Evolutionary conservation across 805 yeast species (phyloP), one percentile per base, ranked within the genome.

Genomic region (Yarrowia sp.): DNA sequence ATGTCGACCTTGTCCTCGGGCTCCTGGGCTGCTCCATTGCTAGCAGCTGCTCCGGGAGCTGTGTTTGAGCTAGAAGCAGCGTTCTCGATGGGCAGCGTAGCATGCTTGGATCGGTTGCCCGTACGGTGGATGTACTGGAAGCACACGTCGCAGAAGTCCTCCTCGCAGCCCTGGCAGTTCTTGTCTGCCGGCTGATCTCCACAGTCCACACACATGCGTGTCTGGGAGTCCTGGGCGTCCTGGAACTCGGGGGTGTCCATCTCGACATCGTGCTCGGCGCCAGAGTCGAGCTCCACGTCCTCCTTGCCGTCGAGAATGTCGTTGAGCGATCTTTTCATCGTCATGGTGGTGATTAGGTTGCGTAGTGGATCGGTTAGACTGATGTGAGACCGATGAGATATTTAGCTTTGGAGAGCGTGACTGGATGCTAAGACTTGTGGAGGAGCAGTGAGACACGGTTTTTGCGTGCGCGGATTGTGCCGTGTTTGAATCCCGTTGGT

Each of bases 111-210:
- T 60, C 74, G 59, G 59, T 68, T 63, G 16, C 94, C 94, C 29
- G 88, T 86, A 62, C 85, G 78, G 68, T 87, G 94, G 21, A 86
- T 77, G 74, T 85, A 80, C 46, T 78, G 83, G 68, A 81, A 87
- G 69, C 93, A 88, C 3, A 86, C 88, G 29, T 79, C 77, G 72
- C 94, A 87, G 67, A 85, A 87, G 14, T 77, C 77, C 67, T 87
- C 93, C 39, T 80, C 82, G 73, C 94, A 87, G 62, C 78, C 78
- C 31, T 73, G 69, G 71, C 94, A 87, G 35, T 76, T 71, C n/a
- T 84, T 71, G 66, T 85, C 89, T 4, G 81, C 75, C 19, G 88
- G 86, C 84, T 85, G 88, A 69, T 87, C 90, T 35, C 81, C 81
- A 71, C 94, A 87, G 66, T 87, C 93, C 16, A 84, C 78, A 71